phyloP scores from a whole-genome alignment of 176 grass and related monocot genomes.

The Phoenix roebelenii region DNA sequence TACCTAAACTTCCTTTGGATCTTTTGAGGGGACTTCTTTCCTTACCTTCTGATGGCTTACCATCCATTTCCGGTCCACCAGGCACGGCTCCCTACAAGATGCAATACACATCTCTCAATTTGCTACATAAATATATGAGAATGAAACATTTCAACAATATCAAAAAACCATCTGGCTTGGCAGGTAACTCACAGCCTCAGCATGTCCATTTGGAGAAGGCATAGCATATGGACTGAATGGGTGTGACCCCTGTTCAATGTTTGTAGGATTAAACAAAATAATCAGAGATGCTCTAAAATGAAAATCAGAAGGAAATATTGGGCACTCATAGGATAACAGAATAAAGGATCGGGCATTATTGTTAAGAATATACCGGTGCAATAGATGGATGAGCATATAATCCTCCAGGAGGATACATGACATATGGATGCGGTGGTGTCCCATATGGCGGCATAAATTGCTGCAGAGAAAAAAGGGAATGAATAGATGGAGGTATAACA shows the following conservation, averaged over 20 bases:
- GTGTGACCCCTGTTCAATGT: slow-evolving; percentile 52
- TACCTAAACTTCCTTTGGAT: slow-evolving; percentile 97
- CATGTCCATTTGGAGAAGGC: slow-evolving; percentile 56
- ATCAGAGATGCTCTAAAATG: too few species aligned
- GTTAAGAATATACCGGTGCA: slow-evolving; percentile 51
- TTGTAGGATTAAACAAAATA: not conserved
- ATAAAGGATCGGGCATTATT: not conserved
- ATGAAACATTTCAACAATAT: too few species aligned
- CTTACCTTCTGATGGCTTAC: slow-evolving; percentile 67
- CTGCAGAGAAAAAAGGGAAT: slow-evolving; percentile 33
- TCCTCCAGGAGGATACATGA: slow-evolving; percentile 91
- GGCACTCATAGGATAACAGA: not conserved
- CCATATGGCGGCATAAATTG: slow-evolving; percentile 88
- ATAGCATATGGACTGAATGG: slow-evolving; percentile 76
- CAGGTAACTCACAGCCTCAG: slow-evolving; percentile 60
- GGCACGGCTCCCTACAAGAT: slow-evolving; percentile 43
- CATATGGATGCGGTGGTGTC: slow-evolving; percentile 55
- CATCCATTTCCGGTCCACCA: slow-evolving; percentile 48
- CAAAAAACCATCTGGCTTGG: too few species aligned
- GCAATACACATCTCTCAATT: not conserved
- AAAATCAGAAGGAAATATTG: too few species aligned
- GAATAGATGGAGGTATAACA: slow-evolving; percentile 14
- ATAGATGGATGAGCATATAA: slow-evolving; percentile 95
- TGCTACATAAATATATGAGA: too few species aligned
- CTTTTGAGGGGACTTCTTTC: slow-evolving; percentile 70